Percentiles rank a stretch among this genome's conserved stretches.
phyloP scores from a whole-genome alignment of 1,139 yeast genomes.

The Debaryomyces sp. region DNA sequence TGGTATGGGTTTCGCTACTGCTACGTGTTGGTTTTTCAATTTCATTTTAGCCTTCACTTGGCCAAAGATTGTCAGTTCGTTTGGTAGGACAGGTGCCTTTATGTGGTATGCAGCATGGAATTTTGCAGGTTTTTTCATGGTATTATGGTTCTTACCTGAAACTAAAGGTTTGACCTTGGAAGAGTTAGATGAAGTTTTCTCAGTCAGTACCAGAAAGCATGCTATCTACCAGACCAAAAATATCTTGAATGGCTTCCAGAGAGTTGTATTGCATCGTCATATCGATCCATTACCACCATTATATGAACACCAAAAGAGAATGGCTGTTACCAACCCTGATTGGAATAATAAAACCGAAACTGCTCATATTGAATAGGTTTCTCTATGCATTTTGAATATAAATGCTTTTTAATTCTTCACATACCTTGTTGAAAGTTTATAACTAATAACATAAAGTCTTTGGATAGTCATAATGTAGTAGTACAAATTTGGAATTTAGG shows the following conservation, averaged over 20 bases:
- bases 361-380: slow-evolving; percentile 14
- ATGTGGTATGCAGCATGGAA: slow-evolving; percentile 94
- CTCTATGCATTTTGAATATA: too few relatives aligned
- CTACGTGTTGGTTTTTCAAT: slow-evolving; percentile 85
- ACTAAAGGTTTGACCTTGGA: slow-evolving; percentile 74
- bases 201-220: slow-evolving; percentile 54
- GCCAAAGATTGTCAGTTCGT: slow-evolving; percentile 71
- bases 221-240: slow-evolving; percentile 56
- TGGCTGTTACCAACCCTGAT: slow-evolving; percentile 60
- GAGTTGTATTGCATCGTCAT: slow-evolving; percentile 41
- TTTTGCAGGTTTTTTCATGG: slow-evolving; percentile 68
- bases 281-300: slow-evolving; percentile 56
- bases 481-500: too few relatives aligned
- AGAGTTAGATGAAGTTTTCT: slow-evolving; percentile 70
- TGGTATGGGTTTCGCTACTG: slow-evolving; percentile 85
- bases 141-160: slow-evolving; percentile 66
- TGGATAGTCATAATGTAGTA: too few relatives aligned
- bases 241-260: slow-evolving; percentile 46
- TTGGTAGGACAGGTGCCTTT: slow-evolving; percentile 89
- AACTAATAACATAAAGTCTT: too few relatives aligned
- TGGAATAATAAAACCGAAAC: slow-evolving; percentile 64
- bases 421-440: too few relatives aligned
- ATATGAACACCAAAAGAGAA: slow-evolving; percentile 51
- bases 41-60: slow-evolving; percentile 80
- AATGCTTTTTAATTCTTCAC: too few relatives aligned